Evolutionary conservation across 192 early-diverging fungal genomes (phyloP), one percentile per base, ranked within the genome.

Genomic region (Podochytrium sp.): DNA sequence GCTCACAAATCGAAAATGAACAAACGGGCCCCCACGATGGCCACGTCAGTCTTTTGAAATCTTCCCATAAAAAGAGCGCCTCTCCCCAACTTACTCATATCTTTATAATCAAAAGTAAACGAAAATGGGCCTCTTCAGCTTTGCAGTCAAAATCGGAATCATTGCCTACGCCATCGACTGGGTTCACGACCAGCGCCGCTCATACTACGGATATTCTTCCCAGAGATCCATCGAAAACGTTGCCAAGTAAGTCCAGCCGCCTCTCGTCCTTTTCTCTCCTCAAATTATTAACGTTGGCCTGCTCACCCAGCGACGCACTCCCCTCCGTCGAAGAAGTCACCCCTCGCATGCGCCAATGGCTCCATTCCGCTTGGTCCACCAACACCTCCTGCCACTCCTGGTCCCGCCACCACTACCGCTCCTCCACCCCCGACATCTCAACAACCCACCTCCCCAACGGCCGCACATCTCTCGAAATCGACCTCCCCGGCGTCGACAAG

Each of bases 41-140:
- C n/a, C n/a, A n/a, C n/a, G n/a, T n/a, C n/a, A n/a, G n/a, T n/a
- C n/a, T n/a, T n/a, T n/a, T n/a, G n/a, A n/a, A n/a, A n/a, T n/a
- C n/a, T n/a, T n/a, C n/a, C n/a, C n/a, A n/a, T n/a, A n/a, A n/a
- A n/a, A n/a, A n/a, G n/a, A n/a, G n/a, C n/a, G n/a, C n/a, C n/a
- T n/a, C n/a, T n/a, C n/a, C n/a, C n/a, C n/a, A n/a, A n/a, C n/a
- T n/a, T n/a, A n/a, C n/a, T n/a, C n/a, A n/a, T n/a, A n/a, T n/a
- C n/a, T n/a, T n/a, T n/a, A n/a, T n/a, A n/a, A n/a, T n/a, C 42
- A 53, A 53, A 53, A 7, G n/a, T n/a, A n/a, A n/a, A n/a, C n/a
- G 6, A 66, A 3, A 71, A 75, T 75, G 73, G 73, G 73, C 33
- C 53, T 75, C 49, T 75, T 75, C 67, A 74, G 72, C 25, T 75